Percentiles rank a stretch among this genome's conserved stretches.
These are phyloP conservation scores for Acephala macrosclerotiorum DNA, from an alignment of 2,329 filamentous ascomycete species.

Conservation along the genomic window DNA sequence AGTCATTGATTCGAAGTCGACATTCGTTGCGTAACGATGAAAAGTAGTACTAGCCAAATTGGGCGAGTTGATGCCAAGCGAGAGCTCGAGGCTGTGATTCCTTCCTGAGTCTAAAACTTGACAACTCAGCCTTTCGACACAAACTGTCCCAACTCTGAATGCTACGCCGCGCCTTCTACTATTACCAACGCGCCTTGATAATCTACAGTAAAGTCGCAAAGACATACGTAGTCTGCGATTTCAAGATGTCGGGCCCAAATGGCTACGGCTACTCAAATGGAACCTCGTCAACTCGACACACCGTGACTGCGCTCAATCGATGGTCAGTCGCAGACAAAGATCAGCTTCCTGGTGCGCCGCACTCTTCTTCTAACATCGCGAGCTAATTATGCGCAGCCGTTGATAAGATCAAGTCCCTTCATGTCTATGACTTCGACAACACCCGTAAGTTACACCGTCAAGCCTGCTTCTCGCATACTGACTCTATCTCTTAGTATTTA, in stretches of 20 bases:
- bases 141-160: background rate
- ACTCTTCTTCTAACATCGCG: constrained; percentile 8
- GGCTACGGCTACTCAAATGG: constrained; percentile 27
- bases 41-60: constrained; percentile 1
- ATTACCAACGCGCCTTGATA: background rate
- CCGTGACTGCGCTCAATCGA: constrained; percentile 77
- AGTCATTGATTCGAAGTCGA: constrained; percentile 19
- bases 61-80: constrained; percentile 10
- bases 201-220: constrained; percentile 24
- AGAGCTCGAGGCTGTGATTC: constrained; percentile 20
- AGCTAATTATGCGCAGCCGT: constrained; percentile 53
- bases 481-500: constrained; percentile 70
- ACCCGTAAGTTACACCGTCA: constrained; percentile 66
- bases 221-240: constrained; percentile 24
- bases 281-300: constrained; percentile 48
- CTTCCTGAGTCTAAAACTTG: background rate
- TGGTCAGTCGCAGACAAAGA: constrained; percentile 80
- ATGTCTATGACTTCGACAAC: constrained; percentile 98
- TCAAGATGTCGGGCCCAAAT: constrained; percentile 21
- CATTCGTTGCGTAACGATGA: background rate
- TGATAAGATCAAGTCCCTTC: constrained; percentile 77
- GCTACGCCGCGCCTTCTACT: background rate
- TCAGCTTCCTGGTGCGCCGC: constrained; percentile 67
- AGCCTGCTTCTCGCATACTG: constrained; percentile 10
- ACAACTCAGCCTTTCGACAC: constrained; percentile 2